Percentiles rank a stretch among this genome's conserved stretches.
These are phyloP conservation scores for Solanum ossicruentum DNA, from an alignment of 257 asterid genomes.

Conservation along the genomic window DNA sequence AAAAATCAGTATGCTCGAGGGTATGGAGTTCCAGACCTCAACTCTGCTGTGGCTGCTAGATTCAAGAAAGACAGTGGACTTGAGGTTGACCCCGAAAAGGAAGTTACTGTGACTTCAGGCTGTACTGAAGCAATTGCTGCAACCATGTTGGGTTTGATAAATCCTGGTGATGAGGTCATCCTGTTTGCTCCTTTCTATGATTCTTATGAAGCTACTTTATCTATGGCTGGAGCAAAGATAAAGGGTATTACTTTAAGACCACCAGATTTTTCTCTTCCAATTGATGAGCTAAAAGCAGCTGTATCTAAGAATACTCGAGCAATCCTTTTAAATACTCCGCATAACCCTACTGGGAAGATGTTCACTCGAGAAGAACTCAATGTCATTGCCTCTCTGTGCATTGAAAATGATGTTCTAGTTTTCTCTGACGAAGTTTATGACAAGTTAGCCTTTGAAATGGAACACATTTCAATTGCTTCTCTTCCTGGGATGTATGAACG, in stretches of 20 bases:
- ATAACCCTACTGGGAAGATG: constrained; percentile 97
- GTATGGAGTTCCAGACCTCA: constrained; percentile 83
- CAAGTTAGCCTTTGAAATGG: constrained; percentile 86
- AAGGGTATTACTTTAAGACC: constrained; percentile 61
- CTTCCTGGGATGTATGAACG: constrained; percentile 84
- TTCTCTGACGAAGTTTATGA: constrained; percentile 88
- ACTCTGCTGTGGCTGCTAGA: constrained; percentile 72
- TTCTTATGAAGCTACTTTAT: constrained; percentile 84
- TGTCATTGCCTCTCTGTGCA: constrained; percentile 59
- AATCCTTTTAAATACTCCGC: constrained; percentile 80
- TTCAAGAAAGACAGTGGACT: constrained; percentile 74
- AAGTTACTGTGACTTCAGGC: constrained; percentile 88
- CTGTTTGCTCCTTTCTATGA: constrained; percentile 94
- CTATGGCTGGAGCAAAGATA: constrained; percentile 92
- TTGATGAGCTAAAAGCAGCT: constrained; percentile 59
- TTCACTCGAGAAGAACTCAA: constrained; percentile 63
- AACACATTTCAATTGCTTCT: constrained; percentile 80
- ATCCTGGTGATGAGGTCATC: constrained; percentile 90
- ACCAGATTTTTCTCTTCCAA: constrained; percentile 69
- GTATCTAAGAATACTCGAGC: constrained; percentile 77
- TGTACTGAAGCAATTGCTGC: constrained; percentile 99
- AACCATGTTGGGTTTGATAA: constrained; percentile 75
- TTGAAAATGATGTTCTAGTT: constrained; percentile 61
- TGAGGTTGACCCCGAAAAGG: constrained; percentile 68
- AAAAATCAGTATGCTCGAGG: constrained; percentile 97